Base-by-base conservation (phyloP, 352 stramenopile species). In the Pythium angustatum region DNA sequence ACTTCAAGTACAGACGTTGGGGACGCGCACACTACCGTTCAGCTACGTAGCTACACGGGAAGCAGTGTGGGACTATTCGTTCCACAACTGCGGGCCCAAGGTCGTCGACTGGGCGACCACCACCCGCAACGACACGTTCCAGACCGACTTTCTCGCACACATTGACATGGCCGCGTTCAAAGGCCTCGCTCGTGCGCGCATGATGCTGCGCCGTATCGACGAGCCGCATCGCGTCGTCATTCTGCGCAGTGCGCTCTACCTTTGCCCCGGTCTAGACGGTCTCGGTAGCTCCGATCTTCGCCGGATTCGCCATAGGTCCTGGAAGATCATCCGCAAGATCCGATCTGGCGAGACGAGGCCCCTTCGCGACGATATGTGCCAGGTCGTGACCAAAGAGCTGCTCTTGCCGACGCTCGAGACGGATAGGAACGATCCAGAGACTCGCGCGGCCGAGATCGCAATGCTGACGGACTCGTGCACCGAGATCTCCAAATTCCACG, bases 11-110 rank as follows among this genome's bases (percentile, higher is more conserved):
- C 34, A 58, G 1, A 27, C 55, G 19, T 14, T 45, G 8, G 30
- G 47, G 12, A 44, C 49, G 21, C 59, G 59, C 17, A 58, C 45
- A 2, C 24, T 66, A 21, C 59, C 59, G 11, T 66, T 66, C 26
- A 34, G 21, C 24, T 24, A 55, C 2, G 5, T 17, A 5, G 22
- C 33, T 8, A 66, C 59, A 0, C 27, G 33, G 1, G 49, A 58
- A 0, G 48, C 59, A 2, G 30, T 58, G 36, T 66, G 58, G 49
- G 19, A 54, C 26, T 54, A 56, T 30, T 33, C 43, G 15, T 24
- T 54, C 1, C 9, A n/a, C 6, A 41, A 61, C 40, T 48, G 31
- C 21, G 27, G 26, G 15, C 24, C 10, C 14, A 43, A 45, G 19
- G 26, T 40, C 10, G 14, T 50, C 10, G 11, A 40, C 27, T 61